Evolutionary conservation across 225 moss, liverwort and hornwort species (phyloP), one percentile per base, ranked within the genome.

Genomic region (Lunularia cruciata): DNA sequence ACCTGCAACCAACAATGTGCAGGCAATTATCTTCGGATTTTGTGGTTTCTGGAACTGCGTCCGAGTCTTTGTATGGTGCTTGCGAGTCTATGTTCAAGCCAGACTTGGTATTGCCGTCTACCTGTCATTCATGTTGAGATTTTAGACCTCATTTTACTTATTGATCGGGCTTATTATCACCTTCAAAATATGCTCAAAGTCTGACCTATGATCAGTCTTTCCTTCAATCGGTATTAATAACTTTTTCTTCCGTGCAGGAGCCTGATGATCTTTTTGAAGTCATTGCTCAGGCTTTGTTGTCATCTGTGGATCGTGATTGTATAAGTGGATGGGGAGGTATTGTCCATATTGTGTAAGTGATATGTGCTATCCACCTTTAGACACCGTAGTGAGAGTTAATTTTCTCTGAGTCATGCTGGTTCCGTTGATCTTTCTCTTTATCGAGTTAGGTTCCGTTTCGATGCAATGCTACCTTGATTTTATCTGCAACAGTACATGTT

Each of bases 1-100:
- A 14, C 52, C 52, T n/a, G 20, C 52, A 52, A n/a, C 46, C 18
- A 13, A 2, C 47, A 45, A 18, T 32, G 0, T 32, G 43, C 90
- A 96, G 95, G 83, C 96, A 93, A 77, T 47, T 91, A 60, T 83
- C 96, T 26, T 82, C 80, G 66, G 92, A 93, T 66, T 98, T 98
- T 39, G 96, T 98, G 68, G 93, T 93, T 51, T 98, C 92, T 53
- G 96, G 92, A 75, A 98, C 93, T 36, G 93, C 93, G 45, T 93
- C 96, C 6, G 96, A 98, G 80, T 93, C 96, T 16, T 76, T 93
- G 45, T 98, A 98, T 78, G 96, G 96, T 79, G 96, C 96, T 83
- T 96, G 96, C 78, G 92, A 96, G 76, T 96, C 96, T 28, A 96
- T 96, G 96, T 96, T 90, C 83, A 98, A 91, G 74, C 87, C 90